Evolutionary conservation across 116 monocot species (phyloP), one percentile per base, ranked within the genome.

Genomic region (Phalaenopsis hybrid): DNA sequence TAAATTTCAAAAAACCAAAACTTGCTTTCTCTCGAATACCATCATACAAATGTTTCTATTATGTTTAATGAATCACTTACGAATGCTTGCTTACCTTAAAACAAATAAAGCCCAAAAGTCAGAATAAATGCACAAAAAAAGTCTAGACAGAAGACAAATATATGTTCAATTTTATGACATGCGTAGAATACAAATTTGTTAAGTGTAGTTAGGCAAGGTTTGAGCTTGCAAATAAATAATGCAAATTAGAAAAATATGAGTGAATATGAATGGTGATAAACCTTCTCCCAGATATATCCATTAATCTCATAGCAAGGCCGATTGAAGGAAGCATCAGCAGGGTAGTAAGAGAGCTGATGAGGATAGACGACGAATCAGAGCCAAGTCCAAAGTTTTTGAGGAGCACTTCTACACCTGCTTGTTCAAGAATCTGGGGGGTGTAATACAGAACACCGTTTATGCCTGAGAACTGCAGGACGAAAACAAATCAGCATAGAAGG

Each of bases 381-480:
- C 79, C 79, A 57, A 83, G 28, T 17, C 83, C 83, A 16, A 83
- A 73, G 68, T 79, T 83, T 51, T 78, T 79, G 73, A 83, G 79
- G n/a, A 83, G 83, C 69, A 83, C 73, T 58, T 58, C 83, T 1
- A 83, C 83, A 0, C 83, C 79, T 73, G 83, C 83, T 83, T 83
- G 83, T 74, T 83, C 74, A 74, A 83, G 83, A 79, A 83, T 83
- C 57, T 83, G 83, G 23, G 83, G 83, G 10, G 83, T 83, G 79
- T 83, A 83, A 57, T 83, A 83, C 17, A 83, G 78, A 23, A 83
- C 83, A n/a, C 83, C 83, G 57, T 83, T 83, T 78, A 83, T 83
- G 37, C 83, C 83, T 52, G 83, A 79, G 77, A 83, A 83, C 83
- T 83, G 79, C 83, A 83, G 11, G 33, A 51, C 8, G 45, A 49